phyloP scores from a whole-genome alignment of 1,284 basidiomycete genomes.

The Microbotryum scabiosae region DNA sequence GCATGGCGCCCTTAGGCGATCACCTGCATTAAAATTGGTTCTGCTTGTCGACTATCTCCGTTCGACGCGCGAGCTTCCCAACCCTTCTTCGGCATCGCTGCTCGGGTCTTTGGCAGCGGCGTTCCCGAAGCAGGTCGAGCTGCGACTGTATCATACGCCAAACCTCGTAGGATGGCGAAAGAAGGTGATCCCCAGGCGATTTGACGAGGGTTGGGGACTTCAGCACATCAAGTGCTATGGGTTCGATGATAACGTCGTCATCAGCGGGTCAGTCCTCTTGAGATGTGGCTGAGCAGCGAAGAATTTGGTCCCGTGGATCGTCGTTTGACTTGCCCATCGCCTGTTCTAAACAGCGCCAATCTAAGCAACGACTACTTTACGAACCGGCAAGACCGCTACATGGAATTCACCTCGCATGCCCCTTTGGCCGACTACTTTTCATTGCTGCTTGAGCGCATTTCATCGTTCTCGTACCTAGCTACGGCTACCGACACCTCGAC shows the following conservation, averaged over 20 bases:
- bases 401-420: constrained; percentile 60
- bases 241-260: constrained; percentile 80
- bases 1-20: constrained; percentile 51
- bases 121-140: constrained; percentile 65
- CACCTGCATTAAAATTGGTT: constrained; percentile 58
- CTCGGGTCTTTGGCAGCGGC: constrained; percentile 61
- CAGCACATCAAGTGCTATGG: constrained; percentile 98
- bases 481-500: constrained; percentile 20
- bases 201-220: constrained; percentile 96
- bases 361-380: constrained; percentile 90
- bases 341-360: constrained; percentile 63
- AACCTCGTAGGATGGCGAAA: constrained; percentile 67
- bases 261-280: constrained; percentile 66
- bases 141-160: constrained; percentile 77
- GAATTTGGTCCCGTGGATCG: not conserved
- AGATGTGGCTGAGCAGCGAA: not conserved
- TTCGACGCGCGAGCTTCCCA: constrained; percentile 67
- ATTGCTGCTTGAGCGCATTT: constrained; percentile 61
- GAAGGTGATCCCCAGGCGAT: constrained; percentile 73
- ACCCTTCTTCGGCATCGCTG: constrained; percentile 58
- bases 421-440: constrained; percentile 71
- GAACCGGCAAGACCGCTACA: constrained; percentile 87
- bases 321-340: not conserved
- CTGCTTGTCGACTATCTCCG: constrained; percentile 83
- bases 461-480: constrained; percentile 56